Percentiles rank a stretch among this genome's conserved stretches.
Conservation (phyloP, 2,329 filamentous ascomycete genomes). For the Chaetomiaceae sp. region DNA sequence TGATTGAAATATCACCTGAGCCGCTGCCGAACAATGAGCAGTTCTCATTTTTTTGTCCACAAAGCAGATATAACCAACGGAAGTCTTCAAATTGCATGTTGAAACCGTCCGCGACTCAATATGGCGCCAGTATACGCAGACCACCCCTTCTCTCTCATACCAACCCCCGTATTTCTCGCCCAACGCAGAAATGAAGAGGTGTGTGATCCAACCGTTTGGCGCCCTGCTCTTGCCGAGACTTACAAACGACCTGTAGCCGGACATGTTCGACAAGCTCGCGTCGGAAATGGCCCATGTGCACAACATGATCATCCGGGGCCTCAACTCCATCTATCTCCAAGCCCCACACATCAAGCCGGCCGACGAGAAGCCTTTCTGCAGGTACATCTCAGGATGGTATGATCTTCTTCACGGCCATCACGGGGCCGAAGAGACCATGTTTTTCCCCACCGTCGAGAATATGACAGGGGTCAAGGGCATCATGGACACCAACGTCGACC, state of each 20-base stretch:
- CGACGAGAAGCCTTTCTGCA: constrained; percentile 34
- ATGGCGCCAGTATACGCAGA: constrained; percentile 30
- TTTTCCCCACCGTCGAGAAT: constrained; percentile 39
- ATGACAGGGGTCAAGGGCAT: constrained; percentile 34
- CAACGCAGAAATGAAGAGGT: constrained; percentile 3
- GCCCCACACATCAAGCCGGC: constrained; percentile 32
- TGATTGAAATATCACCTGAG: too few relatives aligned
- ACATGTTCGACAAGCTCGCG: constrained; percentile 29
- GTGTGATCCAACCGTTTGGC: too few relatives aligned
- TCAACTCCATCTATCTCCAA: constrained; percentile 39
- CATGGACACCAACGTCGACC: constrained; percentile 40
- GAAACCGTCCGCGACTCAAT: too few relatives aligned
- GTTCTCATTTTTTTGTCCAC: too few relatives aligned
- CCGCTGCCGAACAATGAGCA: background rate
- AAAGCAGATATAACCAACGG: too few relatives aligned
- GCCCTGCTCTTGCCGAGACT: background rate
- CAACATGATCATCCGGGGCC: constrained; percentile 35
- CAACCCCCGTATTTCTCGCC: constrained; percentile 13
- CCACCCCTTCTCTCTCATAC: constrained; percentile 27
- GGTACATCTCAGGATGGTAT: constrained; percentile 34
- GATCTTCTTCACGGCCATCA: constrained; percentile 38
- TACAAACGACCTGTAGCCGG: constrained; percentile 21
- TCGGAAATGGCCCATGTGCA: constrained; percentile 33
- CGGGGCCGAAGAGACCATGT: constrained; percentile 34
- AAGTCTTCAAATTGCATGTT: too few relatives aligned